Percentiles rank a stretch among this genome's conserved stretches.
Evolutionary conservation across 2,329 filamentous ascomycete species (phyloP).

Genomic region (Beauveria sp.): DNA sequence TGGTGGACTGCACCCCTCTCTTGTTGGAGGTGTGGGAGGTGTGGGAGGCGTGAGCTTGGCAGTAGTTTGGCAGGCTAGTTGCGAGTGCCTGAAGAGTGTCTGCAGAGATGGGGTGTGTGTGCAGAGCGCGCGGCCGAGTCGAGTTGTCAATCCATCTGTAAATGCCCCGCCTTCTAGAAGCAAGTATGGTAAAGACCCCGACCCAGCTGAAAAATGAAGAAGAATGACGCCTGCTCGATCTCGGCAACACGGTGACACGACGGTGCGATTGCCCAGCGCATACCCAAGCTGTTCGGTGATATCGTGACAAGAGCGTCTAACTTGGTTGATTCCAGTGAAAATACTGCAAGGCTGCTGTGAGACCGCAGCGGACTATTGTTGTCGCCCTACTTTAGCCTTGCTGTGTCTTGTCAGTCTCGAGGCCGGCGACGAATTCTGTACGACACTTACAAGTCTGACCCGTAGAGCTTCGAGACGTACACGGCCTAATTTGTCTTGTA

Average conservation of each 20-base stretch:
- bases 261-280: constrained; percentile 1
- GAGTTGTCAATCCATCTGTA: neutral
- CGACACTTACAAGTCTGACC: neutral
- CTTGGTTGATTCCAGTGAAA: neutral
- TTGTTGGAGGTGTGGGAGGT: neutral
- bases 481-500: neutral
- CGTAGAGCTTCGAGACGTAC: neutral
- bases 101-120: neutral
- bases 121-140: neutral
- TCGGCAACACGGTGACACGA: neutral
- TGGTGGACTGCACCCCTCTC: neutral
- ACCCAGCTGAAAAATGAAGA: constrained; percentile 10
- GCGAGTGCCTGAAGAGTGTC: neutral
- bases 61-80: neutral
- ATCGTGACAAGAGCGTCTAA: neutral
- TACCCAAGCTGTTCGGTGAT: neutral
- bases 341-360: constrained; percentile 1
- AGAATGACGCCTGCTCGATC: constrained; percentile 1
- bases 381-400: neutral
- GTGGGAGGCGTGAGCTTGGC: neutral
- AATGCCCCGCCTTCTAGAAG: constrained; percentile 11
- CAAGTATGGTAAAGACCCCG: constrained; percentile 4
- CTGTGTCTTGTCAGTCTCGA: neutral
- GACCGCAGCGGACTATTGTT: neutral
- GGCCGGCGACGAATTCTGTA: neutral